These are phyloP conservation scores for Yamadazyma buinensis DNA, from an alignment of 1,139 yeast species.

Conservation along the genomic window DNA sequence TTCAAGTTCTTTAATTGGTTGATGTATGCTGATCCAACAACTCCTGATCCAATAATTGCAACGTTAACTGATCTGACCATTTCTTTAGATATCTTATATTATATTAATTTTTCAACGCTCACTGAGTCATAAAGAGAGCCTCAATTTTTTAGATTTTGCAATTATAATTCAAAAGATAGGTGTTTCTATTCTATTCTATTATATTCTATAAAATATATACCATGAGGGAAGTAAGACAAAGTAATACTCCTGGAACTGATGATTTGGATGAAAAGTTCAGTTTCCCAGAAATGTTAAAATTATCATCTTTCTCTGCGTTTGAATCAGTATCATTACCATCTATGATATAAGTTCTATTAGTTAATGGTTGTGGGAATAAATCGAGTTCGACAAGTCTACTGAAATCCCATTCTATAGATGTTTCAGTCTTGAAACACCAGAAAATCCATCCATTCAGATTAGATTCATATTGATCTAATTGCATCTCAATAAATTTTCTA, in stretches of 20 bases:
- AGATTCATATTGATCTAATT: constrained; percentile 76
- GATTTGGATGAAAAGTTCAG: background rate
- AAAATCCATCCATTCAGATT: constrained; percentile 76
- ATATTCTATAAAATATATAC: too few species aligned
- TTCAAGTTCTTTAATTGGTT: constrained; percentile 64
- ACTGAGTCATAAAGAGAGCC: background rate
- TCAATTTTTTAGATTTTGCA: too few species aligned
- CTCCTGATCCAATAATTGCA: constrained; percentile 89
- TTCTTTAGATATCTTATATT: too few species aligned
- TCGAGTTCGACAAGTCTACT: constrained; percentile 44
- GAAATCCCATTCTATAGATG: constrained; percentile 84
- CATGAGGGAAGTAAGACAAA: too few species aligned
- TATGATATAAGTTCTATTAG: constrained; percentile 37
- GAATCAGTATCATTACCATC: constrained; percentile 32
- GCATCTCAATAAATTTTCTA: constrained; percentile 80
- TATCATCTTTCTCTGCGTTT: constrained; percentile 6
- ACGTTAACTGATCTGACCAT: constrained; percentile 65
- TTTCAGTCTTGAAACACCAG: constrained; percentile 95
- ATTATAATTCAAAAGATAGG: too few species aligned
- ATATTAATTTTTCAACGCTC: background rate
- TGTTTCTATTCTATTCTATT: too few species aligned
- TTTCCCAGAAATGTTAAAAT: background rate
- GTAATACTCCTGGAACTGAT: too few species aligned
- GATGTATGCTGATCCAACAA: constrained; percentile 86
- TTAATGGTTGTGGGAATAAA: constrained; percentile 61